Evolutionary conservation across 768 basidiomycete species (phyloP).

Genomic region (Psilocybe tampanensis): DNA sequence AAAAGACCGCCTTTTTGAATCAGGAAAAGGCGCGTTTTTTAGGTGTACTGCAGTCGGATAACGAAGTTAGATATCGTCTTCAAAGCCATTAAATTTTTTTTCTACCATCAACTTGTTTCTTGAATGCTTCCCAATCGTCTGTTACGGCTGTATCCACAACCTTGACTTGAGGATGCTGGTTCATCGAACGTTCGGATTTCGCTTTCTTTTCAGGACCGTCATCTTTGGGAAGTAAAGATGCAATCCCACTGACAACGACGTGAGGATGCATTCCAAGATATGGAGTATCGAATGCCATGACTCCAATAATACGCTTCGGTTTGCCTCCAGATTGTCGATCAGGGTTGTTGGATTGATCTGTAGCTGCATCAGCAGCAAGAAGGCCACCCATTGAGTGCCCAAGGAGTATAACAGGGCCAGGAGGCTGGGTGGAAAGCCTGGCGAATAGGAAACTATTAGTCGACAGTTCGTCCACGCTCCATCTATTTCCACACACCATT

Average conservation of each 20-base stretch:
- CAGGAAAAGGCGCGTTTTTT: slow-evolving; percentile 8
- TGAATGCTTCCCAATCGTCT: slow-evolving; percentile 52
- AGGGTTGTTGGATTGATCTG: slow-evolving; percentile 38
- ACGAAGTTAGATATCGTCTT: slow-evolving; percentile 8
- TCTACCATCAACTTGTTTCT: slow-evolving; percentile 31
- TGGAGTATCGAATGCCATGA: slow-evolving; percentile 62
- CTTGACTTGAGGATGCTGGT: slow-evolving; percentile 42
- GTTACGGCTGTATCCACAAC: slow-evolving; percentile 48
- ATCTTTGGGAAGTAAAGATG: slow-evolving; percentile 49
- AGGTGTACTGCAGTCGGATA: slow-evolving; percentile 10
- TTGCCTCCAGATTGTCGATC: slow-evolving; percentile 24
- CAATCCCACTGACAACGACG: slow-evolving; percentile 57
- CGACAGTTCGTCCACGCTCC: neutral
- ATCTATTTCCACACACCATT: slow-evolving; percentile 43
- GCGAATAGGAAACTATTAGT: no score
- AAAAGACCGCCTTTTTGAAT: slow-evolving; percentile 1
- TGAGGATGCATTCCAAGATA: slow-evolving; percentile 67
- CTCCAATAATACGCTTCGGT: slow-evolving; percentile 48
- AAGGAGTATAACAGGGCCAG: slow-evolving; percentile 55
- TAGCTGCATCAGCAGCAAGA: slow-evolving; percentile 58
- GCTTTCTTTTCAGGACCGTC: slow-evolving; percentile 28
- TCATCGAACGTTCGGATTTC: slow-evolving; percentile 42
- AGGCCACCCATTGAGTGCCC: slow-evolving; percentile 68
- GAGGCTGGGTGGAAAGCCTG: slow-evolving; percentile 59
- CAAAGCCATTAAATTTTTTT: neutral